Evolutionary conservation across 106 monocot genomes (phyloP).

Genomic region (Dendrobium catenatum): DNA sequence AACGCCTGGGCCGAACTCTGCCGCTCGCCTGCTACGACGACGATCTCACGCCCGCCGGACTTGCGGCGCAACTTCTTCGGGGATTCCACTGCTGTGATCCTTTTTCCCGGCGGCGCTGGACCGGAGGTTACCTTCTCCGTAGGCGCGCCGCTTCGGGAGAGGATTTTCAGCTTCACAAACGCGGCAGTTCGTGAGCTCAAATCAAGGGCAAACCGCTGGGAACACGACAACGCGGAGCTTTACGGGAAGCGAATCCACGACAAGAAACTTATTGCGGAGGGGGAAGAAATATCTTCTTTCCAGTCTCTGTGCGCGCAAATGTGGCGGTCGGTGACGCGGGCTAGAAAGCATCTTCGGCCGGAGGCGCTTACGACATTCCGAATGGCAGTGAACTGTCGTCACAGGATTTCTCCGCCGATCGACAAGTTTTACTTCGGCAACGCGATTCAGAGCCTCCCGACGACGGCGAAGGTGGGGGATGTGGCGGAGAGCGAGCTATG

Average conservation of each 20-base stretch:
- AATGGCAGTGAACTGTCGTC: slow-evolving; percentile 90
- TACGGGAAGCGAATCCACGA: slow-evolving; percentile 35
- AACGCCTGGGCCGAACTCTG: slow-evolving; percentile 77
- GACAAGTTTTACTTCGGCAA: slow-evolving; percentile 77
- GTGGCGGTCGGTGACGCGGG: slow-evolving; percentile 75
- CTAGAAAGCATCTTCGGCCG: slow-evolving; percentile 29
- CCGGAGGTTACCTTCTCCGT: slow-evolving; percentile 51
- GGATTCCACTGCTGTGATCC: slow-evolving; percentile 49
- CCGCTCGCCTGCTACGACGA: slow-evolving; percentile 25
- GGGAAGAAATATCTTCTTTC: slow-evolving; percentile 56
- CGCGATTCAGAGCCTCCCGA: slow-evolving; percentile 83
- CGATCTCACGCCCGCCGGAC: slow-evolving; percentile 36
- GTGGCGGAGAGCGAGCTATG: slow-evolving; percentile 34
- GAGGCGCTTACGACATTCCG: slow-evolving; percentile 42
- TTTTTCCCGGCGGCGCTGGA: slow-evolving; percentile 29
- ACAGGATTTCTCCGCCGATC: slow-evolving; percentile 48
- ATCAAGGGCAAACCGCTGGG: slow-evolving; percentile 29
- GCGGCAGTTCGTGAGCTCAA: slow-evolving; percentile 53
- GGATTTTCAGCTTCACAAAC: slow-evolving; percentile 59
- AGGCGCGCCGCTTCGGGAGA: slow-evolving; percentile 46
- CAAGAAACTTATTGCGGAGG: neutral
- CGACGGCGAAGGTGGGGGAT: slow-evolving; percentile 46
- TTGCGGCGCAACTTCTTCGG: slow-evolving; percentile 68
- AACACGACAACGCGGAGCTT: slow-evolving; percentile 12
- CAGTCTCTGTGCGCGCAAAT: slow-evolving; percentile 77